Evolutionary conservation across 2,329 filamentous ascomycete species (phyloP), one percentile per base, ranked within the genome.

Genomic region (Dryadomyces sulphureus): DNA sequence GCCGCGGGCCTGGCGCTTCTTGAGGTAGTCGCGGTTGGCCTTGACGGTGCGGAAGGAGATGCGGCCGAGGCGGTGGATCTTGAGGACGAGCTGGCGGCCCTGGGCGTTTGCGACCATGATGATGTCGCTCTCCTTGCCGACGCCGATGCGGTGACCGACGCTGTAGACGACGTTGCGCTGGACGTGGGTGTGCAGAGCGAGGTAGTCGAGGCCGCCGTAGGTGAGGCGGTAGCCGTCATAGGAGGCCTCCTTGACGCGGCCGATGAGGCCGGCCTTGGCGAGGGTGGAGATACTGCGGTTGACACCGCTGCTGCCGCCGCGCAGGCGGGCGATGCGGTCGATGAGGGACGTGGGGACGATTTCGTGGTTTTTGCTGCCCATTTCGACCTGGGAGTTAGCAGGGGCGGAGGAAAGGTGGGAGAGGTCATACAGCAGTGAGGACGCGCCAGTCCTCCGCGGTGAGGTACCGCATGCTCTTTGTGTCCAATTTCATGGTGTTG

Each of bases 41-140:
- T 94, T 94, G 59, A 98, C 90, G 35, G 87, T 89, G 55, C 93
- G 84, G 69, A 98, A 98, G 27, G 89, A 95, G 57, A 98, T 94
- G 56, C 92, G 82, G 40, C 92, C 92, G 4, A 98, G 73, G 41
- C 92, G 80, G 65, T 98, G 92, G 57, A 98, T 94, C 68, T 98
- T 98, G 54, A 98, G 73, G 16, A 98, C 83, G 50, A 76, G 72
- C 60, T 95, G 88, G 19, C 69, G 68, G 48, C 87, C 88, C 6
- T 72, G 73, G 45, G 87, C 73, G 56, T 88, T 79, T 46, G 92
- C 90, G 42, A 94, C 89, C 48, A 96, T 81, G 63, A 93, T 84
- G 59, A 98, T 96, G 59, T 98, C 92, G 55, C 86, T 94, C 66
- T 98, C 92, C 63, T 98, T 98, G 45, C 92, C 92, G 3, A 96